phyloP scores from a whole-genome alignment of 768 basidiomycete species.

The Piloderma croceum region DNA sequence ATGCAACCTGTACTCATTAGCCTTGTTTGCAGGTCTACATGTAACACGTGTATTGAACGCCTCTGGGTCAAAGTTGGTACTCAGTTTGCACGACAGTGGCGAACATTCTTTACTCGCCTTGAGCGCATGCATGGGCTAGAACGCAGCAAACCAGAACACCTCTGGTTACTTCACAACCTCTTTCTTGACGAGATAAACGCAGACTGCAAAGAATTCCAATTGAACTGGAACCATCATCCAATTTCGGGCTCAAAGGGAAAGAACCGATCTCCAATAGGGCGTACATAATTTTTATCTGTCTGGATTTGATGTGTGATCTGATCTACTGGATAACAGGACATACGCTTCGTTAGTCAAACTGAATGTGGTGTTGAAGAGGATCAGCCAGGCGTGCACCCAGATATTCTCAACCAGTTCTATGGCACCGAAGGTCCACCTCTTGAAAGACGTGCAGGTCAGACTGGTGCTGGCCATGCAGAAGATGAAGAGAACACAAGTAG shows the following conservation, averaged over 20 bases:
- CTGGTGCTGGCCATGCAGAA: constrained; percentile 6
- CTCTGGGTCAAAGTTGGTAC: constrained; percentile 40
- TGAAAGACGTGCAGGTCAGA: background rate
- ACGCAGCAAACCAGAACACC: constrained; percentile 23
- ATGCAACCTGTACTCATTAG: background rate
- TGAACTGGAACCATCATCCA: constrained; percentile 37
- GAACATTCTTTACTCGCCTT: constrained; percentile 35
- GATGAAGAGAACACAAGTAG: constrained; percentile 6
- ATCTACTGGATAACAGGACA: constrained; percentile 13
- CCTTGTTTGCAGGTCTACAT: constrained; percentile 24
- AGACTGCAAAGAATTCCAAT: constrained; percentile 30
- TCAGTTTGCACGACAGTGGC: constrained; percentile 36
- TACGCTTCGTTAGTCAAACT: constrained; percentile 13
- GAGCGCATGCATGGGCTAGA: constrained; percentile 33
- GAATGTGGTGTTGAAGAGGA: constrained; percentile 14
- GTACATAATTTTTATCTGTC: constrained; percentile 10
- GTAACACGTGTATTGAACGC: constrained; percentile 39
- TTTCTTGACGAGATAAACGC: constrained; percentile 34
- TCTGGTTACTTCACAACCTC: constrained; percentile 40
- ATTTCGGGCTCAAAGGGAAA: constrained; percentile 21
- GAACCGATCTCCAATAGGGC: constrained; percentile 20
- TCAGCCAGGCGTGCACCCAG: constrained; percentile 9
- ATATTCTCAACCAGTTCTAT: constrained; percentile 11
- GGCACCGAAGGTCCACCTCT: constrained; percentile 4
- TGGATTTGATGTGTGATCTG: constrained; percentile 12